These are phyloP conservation scores for Lichtheimia ramosa DNA, from an alignment of 371 early-diverging fungal species.

Conservation along the genomic window DNA sequence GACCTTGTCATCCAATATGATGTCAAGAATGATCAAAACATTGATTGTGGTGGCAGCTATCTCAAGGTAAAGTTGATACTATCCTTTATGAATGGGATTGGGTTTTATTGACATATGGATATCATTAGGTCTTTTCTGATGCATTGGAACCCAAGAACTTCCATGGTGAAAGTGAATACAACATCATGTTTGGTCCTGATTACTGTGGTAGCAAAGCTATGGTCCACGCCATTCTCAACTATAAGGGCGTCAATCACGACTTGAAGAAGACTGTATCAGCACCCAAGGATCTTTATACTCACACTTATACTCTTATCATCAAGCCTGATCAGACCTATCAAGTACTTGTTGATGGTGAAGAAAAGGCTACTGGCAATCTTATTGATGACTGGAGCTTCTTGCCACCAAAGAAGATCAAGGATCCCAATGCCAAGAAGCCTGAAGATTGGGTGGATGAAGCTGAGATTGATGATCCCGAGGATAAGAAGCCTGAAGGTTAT, in stretches of 20 bases:
- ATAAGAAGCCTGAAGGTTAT: conserved; percentile 87
- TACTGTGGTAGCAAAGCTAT: conserved; percentile 91
- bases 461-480: conserved; percentile 84
- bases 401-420: conserved; percentile 90
- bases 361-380: conserved; percentile 68
- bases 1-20: conserved; percentile 92
- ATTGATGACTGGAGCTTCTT: conserved; percentile 87
- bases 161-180: conserved; percentile 89
- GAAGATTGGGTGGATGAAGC: conserved; percentile 93
- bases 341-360: conserved; percentile 80
- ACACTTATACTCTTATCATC: conserved; percentile 90
- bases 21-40: conserved; percentile 91
- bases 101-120: background rate
- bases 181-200: conserved; percentile 96
- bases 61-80: conserved; percentile 72
- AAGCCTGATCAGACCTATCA: conserved; percentile 88
- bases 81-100: background rate
- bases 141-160: conserved; percentile 73
- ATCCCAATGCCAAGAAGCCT: conserved; percentile 90
- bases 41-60: conserved; percentile 98
- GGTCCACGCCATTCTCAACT: conserved; percentile 93
- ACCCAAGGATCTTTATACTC: conserved; percentile 75
- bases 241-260: conserved; percentile 90
- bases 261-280: conserved; percentile 64
- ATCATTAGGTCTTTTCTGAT: conserved; percentile 49